A percentile compares a stretch with the other conserved stretches of the same genome.
Evolutionary conservation across 83 land plant species (phyloP).

Genomic region (Picea mariana): DNA sequence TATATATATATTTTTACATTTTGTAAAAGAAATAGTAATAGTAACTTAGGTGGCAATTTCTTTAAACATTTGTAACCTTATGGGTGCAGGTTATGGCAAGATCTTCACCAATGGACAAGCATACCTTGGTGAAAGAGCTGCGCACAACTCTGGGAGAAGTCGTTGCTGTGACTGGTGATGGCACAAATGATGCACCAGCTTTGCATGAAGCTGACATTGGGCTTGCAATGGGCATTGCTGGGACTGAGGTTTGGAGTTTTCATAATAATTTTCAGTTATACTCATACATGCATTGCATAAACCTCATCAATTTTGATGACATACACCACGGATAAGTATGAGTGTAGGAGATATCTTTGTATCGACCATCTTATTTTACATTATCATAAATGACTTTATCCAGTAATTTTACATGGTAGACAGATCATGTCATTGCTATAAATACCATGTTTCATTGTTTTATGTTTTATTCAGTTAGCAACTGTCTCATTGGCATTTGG

Average conservation of each 20-base stretch:
- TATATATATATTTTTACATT: not conserved
- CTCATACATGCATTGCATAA: not conserved
- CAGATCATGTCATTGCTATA: not conserved
- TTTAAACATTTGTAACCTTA: not conserved
- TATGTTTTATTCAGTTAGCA: not conserved
- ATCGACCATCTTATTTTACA: not conserved
- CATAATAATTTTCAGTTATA: not conserved
- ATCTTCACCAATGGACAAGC: conserved; percentile 65
- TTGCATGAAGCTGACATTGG: conserved; percentile 77
- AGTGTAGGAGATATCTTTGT: not conserved
- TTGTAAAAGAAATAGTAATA: not conserved
- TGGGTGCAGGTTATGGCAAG: conserved; percentile 69
- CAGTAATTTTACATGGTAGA: not conserved
- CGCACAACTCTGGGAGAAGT: conserved; percentile 48
- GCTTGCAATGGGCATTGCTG: conserved; percentile 78
- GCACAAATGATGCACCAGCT: conserved; percentile 45
- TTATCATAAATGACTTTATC: not conserved
- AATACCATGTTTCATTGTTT: not conserved
- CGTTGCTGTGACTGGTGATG: conserved; percentile 66
- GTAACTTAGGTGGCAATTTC: not conserved
- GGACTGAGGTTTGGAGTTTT: conserved; percentile 54
- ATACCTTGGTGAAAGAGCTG: conserved; percentile 43
- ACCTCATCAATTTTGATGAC: not conserved
- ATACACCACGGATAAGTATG: not conserved
- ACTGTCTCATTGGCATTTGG: not conserved